Evolutionary conservation across 2,329 filamentous ascomycete species (phyloP).

Genomic region (Fusarium duplospermum): DNA sequence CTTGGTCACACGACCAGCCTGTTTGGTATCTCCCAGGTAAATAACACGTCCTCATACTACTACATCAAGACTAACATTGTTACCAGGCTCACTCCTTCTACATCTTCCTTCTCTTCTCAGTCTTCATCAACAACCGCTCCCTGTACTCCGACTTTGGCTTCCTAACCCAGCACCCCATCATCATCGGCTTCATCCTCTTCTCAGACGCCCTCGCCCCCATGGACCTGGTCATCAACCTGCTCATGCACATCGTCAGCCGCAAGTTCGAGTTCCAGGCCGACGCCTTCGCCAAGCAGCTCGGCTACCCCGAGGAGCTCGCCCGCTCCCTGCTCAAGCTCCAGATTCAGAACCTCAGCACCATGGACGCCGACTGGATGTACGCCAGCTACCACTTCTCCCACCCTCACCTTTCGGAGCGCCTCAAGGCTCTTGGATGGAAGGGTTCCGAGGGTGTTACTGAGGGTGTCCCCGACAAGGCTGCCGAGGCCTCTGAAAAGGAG

Average conservation of each 20-base stretch:
- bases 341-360: conserved; percentile 96
- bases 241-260: conserved; percentile 95
- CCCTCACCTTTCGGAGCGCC: conserved; percentile 91
- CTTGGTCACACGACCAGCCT: conserved; percentile 94
- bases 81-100: conserved; percentile 90
- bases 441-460: conserved; percentile 62
- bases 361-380: conserved; percentile 99
- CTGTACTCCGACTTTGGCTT: conserved; percentile 95
- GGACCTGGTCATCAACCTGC: conserved; percentile 92
- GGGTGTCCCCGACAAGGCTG: conserved; percentile 53
- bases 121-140: conserved; percentile 95
- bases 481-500: conserved; percentile 48
- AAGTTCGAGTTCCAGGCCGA: conserved; percentile 98
- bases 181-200: conserved; percentile 97
- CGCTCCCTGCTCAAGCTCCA: conserved; percentile 95
- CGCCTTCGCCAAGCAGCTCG: conserved; percentile 85
- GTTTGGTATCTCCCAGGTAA: conserved; percentile 85
- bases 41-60: neutral
- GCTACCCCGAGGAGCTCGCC: conserved; percentile 86
- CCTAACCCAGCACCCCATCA: conserved; percentile 82
- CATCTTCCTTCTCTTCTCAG: conserved; percentile 95
- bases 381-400: conserved; percentile 99
- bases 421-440: conserved; percentile 91
- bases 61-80: conserved; percentile 43
- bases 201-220: conserved; percentile 95